These are phyloP conservation scores for Pyronema omphalodes DNA, from an alignment of 495 filamentous ascomycete species.

Conservation along the genomic window DNA sequence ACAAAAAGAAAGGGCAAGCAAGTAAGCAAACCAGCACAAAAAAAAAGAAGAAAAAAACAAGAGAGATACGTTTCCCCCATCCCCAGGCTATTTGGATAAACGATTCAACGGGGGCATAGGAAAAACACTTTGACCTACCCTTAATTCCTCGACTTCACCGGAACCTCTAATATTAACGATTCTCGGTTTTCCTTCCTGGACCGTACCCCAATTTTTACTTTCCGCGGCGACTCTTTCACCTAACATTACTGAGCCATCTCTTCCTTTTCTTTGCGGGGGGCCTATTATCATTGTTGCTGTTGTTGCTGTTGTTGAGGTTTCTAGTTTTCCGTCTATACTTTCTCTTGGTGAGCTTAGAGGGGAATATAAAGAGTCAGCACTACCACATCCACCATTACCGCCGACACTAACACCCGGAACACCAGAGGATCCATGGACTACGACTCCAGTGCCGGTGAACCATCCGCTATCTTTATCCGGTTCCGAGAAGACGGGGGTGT, in stretches of 20 bases:
- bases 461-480: too few species aligned
- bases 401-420: too few species aligned
- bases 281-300: too few species aligned
- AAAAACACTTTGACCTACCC: slow-evolving; percentile 31
- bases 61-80: background rate
- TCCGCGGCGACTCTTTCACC: background rate
- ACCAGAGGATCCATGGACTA: too few species aligned
- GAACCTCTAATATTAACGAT: slow-evolving; percentile 19
- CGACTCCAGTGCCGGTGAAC: too few species aligned
- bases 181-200: background rate
- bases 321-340: background rate
- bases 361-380: slow-evolving; percentile 15
- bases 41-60: background rate
- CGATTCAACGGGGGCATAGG: slow-evolving; percentile 14
- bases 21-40: background rate
- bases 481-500: slow-evolving; percentile 2
- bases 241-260: background rate
- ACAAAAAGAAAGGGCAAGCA: background rate
- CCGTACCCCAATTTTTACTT: background rate
- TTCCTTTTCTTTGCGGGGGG: background rate
- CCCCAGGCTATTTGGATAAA: too few species aligned
- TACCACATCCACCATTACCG: too few species aligned
- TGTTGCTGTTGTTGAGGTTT: too few species aligned
- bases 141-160: slow-evolving; percentile 53
- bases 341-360: slow-evolving; percentile 11